Base-by-base conservation (phyloP, 352 stramenopile genomes). In the Lagenidium giganteum region DNA sequence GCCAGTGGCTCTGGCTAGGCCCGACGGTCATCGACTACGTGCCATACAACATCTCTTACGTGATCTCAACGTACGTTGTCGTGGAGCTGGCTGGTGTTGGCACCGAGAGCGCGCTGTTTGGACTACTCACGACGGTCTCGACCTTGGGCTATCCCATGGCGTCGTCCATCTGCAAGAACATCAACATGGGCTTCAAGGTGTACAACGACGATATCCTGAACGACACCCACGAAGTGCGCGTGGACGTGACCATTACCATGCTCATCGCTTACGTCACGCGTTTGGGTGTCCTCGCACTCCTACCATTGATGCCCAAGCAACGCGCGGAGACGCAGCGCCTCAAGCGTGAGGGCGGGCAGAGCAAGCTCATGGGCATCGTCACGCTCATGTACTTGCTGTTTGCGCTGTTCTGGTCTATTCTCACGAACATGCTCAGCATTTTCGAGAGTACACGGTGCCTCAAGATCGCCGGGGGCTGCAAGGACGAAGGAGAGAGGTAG, bases 391-490 rank as follows among this genome's bases (percentile, higher is more conserved):
- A 56, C 33, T 16, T 51, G 3, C 5, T 17, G 5, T 14, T 57
- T 8, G 39, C 52, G 32, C 31, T 62, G 6, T 33, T 42, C n/a
- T 40, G 35, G 23, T 31, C 53, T 12, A 47, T 41, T 20, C 28
- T 57, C 6, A 44, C 27, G 17, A 57, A 57, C 20, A 4, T 57
- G 18, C 35, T 90, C 32, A 77, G 61, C 31, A 84, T 87, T 56
- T 61, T 70, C 40, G 52, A 63, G 6, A 46, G 31, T 14, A 90
- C 71, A 22, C 56, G 72, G 45, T 90, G 78, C 63, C 79, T 68
- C 63, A 54, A 58, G 13, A 72, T 91, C 50, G 76, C 66, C 0
- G 78, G 78, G 25, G 78, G 75, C 4, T 84, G 69, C 23, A n/a
- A n/a, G n/a, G n/a, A n/a, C n/a, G n/a, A n/a, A n/a, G n/a, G n/a